Base-by-base conservation (phyloP, 1,284 basidiomycete genomes). In the Irpex lacteus region DNA sequence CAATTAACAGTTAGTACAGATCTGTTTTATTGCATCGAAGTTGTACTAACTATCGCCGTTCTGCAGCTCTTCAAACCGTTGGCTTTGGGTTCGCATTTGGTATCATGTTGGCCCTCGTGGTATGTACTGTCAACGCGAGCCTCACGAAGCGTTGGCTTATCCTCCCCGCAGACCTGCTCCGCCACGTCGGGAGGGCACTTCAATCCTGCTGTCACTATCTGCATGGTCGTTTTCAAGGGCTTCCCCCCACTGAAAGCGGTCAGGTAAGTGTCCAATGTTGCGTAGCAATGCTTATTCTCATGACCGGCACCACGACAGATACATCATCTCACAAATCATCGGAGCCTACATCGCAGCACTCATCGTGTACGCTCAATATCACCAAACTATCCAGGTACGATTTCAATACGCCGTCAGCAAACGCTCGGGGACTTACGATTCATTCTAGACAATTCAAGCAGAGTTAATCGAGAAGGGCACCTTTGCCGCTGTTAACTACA, bases 131-230 rank as follows among this genome's bases (percentile, higher is more conserved):
- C 19, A 13, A 21, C 38, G 21, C 44, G 18, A 53, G 50, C 50
- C 13, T n/a, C 38, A 36, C 18, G 7, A n/a, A 15, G 9, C 40
- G 34, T 60, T 6, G 9, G 32, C 44, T n/a, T 11, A n/a, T 3
- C 34, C 36, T 15, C 38, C 5, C 7, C 26, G 36, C 32, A 53
- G 65, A 74, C 87, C 18, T 85, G 82, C 66, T 75, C 74, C 36
- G 70, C 82, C 5, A 84, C 86, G 2, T 90, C 88, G 13, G 85
- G 84, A 9, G 86, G 88, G 5, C 87, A 90, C 70, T 84, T 90
- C 73, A 87, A 82, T 70, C 86, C 88, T 19, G 78, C 81, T 60
- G 78, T 91, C 38, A 88, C 89, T 7, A 78, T 90, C 60, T 74
- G 81, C 5, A 77, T 82, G 60, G 74, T 81, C 15, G 26, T 89